A percentile compares a stretch with the other conserved stretches of the same genome.
Evolutionary conservation across 768 basidiomycete species (phyloP).

Genomic region (Termitomyces sp.): DNA sequence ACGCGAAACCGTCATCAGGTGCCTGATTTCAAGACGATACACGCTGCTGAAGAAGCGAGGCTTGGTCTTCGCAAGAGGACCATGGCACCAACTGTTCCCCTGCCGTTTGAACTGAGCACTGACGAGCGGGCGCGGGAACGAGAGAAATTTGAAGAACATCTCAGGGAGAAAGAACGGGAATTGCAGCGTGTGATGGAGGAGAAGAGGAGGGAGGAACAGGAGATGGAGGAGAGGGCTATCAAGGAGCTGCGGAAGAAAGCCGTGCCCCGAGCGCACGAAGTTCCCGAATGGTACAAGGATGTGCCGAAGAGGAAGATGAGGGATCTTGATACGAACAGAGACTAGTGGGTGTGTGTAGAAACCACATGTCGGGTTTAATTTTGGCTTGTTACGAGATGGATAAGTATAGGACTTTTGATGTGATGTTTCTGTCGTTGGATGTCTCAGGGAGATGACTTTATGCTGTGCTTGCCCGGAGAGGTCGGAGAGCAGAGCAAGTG

Average conservation of each 20-base stretch:
- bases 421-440: background rate
- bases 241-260: constrained; percentile 56
- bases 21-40: constrained; percentile 51
- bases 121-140: constrained; percentile 55
- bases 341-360: background rate
- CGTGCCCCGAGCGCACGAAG: constrained; percentile 61
- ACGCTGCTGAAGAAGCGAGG: constrained; percentile 41
- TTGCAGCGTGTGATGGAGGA: constrained; percentile 41
- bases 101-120: constrained; percentile 43
- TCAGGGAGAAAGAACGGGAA: constrained; percentile 53
- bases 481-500: background rate
- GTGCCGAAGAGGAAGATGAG: constrained; percentile 49
- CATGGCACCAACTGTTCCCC: constrained; percentile 41
- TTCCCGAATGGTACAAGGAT: constrained; percentile 74
- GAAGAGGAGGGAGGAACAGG: constrained; percentile 37
- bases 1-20: constrained; percentile 12
- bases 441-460: background rate
- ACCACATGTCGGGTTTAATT: background rate
- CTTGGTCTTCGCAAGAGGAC: constrained; percentile 40
- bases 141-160: constrained; percentile 53
- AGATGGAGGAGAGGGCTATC: constrained; percentile 55
- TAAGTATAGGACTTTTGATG: constrained; percentile 2
- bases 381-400: background rate
- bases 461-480: constrained; percentile 4
- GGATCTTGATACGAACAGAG: constrained; percentile 6